Base-by-base conservation (phyloP, 495 filamentous ascomycete species). In the Letharia columbiana region DNA sequence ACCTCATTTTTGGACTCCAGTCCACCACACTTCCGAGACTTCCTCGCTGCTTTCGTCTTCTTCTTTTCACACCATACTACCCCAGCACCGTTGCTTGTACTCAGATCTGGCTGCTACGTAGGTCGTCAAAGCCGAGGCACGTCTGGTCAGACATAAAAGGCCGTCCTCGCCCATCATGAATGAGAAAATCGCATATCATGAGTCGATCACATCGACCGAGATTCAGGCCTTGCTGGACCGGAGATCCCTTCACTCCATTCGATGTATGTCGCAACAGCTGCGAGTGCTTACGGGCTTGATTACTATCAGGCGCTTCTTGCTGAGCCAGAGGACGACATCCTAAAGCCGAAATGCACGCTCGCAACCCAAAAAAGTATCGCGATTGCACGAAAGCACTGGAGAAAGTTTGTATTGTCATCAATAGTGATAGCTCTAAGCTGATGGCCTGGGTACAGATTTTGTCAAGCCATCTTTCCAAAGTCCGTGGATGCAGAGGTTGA, bases 361-460 rank as follows among this genome's bases (percentile, higher is more conserved):
- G 63, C 74, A 20, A 75, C 73, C 64, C 77, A 78, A 63, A 75
- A 75, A 1, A 74, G 76, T 42, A 72, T 81, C 62, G 68, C 75
- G 47, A 74, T 73, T 59, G 73, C 75, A 28, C 33, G 33, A 60
- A 60, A 60, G 31, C 57, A 58, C 37, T 58, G 56, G 56, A 58
- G 56, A 58, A 58, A n/a, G 56, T 39, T 37, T 41, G 57, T 39
- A 37, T 60, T 37, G 33, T 41, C 39, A 60, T 60, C 57, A 60
- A 60, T 37, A 10, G 57, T 37, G 57, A 60, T 50, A 50, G 11
- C n/a, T 50, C 49, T 50, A 50, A 50, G 49, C 49, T 50, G 49
- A 50, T 50, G 23, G n/a, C 49, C 49, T 50, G 49, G 49, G 33
- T 60, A 60, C 37, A 59, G 10, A 37, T 35, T 60, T 39, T 20